Evolutionary conservation across 805 yeast genomes (phyloP), one percentile per base, ranked within the genome.

Genomic region (Saturnispora mendoncae): DNA sequence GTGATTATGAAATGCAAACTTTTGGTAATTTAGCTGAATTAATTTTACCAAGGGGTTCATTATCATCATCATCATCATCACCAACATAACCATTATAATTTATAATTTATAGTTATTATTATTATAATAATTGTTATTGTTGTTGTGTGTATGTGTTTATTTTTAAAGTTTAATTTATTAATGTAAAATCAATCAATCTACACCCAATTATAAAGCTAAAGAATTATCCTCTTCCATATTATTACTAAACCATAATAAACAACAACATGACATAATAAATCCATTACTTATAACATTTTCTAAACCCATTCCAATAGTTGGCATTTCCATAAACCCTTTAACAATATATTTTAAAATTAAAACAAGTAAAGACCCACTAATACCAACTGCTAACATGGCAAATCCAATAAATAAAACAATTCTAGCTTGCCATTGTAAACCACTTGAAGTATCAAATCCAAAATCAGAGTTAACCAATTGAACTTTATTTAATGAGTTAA

Each of bases 171-270:
- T 29, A 17, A 29, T 29, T 29, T 29, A 10, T 15, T 15, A 29
- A 29, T 10, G 19, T 15, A 29, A 12, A 29, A 17, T 6, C 4
- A 6, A 13, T 14, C 17, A 24, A 12, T 9, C 14, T 10, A 27
- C 9, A 27, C 12, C 31, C 6, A 7, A 4, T 20, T 50, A 61
- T 27, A 61, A 45, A 35, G 95, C 82, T 59, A 92, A 90, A 48
- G 94, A 83, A 63, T 88, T 90, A 61, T 90, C 97, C 56, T 92
- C 97, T 60, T 92, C 97, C 45, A 87, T 80, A 59, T 87, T 92
- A 59, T 90, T 97, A 18, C 95, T 86, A 41, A 90, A 67, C 98
- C 98, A 92, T 53, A 92, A 66, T 7, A 80, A 69, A 36, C 85
- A 76, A 61, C 97, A 88, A 66, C 97, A 86, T 52, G 85, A 64